These are phyloP conservation scores for Fusarium coffeatum DNA, from an alignment of 2,329 filamentous ascomycete genomes.

Conservation along the genomic window DNA sequence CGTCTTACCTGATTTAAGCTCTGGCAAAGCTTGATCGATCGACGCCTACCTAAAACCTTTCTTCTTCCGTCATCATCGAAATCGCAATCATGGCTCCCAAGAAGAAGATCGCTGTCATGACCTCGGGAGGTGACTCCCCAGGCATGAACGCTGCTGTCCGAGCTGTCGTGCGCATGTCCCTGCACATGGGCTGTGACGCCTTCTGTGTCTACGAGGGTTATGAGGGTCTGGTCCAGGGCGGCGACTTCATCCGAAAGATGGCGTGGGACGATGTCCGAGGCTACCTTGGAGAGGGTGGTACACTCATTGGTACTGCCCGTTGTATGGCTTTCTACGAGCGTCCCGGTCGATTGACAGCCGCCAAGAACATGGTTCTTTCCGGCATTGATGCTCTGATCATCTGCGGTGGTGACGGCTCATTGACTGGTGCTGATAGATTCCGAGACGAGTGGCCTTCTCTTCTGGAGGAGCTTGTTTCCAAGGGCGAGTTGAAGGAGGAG, in stretches of 20 bases:
- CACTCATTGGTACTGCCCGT: constrained; percentile 92
- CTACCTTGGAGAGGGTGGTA: constrained; percentile 93
- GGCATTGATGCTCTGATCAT: constrained; percentile 97
- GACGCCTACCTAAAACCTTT: constrained; percentile 11
- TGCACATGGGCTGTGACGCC: constrained; percentile 83
- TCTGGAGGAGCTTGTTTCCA: constrained; percentile 83
- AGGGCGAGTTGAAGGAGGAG: constrained; percentile 74
- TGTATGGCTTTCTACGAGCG: constrained; percentile 94
- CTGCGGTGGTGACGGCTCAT: constrained; percentile 94
- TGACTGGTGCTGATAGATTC: constrained; percentile 96
- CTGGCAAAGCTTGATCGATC: constrained; percentile 43
- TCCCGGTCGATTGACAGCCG: constrained; percentile 82
- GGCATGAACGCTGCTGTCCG: constrained; percentile 95
- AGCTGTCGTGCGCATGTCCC: constrained; percentile 90
- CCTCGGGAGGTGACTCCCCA: constrained; percentile 91
- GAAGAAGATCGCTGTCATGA: constrained; percentile 89
- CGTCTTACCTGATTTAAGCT: constrained; percentile 40
- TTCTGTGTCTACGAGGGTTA: constrained; percentile 94
- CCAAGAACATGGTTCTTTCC: constrained; percentile 92
- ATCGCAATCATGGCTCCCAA: constrained; percentile 60
- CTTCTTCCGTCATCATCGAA: constrained; percentile 26
- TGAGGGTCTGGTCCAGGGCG: constrained; percentile 91
- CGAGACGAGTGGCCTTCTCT: constrained; percentile 91
- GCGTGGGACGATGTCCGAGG: constrained; percentile 94
- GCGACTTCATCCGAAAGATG: constrained; percentile 87